phyloP scores from a whole-genome alignment of 75 land plant species.

The Chamaecyparis obtusa region DNA sequence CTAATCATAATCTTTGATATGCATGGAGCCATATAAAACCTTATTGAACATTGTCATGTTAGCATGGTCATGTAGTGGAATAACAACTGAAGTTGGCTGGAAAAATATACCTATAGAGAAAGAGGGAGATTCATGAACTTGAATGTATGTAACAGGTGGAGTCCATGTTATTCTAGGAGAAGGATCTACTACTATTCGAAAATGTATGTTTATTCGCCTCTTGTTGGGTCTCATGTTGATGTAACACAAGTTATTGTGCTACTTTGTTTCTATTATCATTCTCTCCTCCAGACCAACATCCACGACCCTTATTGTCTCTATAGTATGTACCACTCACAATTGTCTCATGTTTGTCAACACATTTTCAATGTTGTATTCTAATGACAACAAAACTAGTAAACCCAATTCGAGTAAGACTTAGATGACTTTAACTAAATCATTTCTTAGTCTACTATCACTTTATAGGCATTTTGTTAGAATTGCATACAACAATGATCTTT shows the following conservation, averaged over 20 bases:
- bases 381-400: background rate
- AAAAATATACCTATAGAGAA: constrained; percentile 66
- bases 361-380: background rate
- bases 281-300: background rate
- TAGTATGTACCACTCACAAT: background rate
- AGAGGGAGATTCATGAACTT: constrained; percentile 17
- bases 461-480: no score
- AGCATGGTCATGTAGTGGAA: constrained; percentile 96
- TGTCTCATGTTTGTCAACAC: background rate
- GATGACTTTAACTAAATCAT: no score
- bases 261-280: background rate
- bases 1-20: constrained; percentile 90
- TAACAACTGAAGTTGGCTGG: constrained; percentile 80
- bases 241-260: background rate
- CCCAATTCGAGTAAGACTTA: no score
- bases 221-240: no score
- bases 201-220: background rate
- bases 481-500: no score
- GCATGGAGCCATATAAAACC: constrained; percentile 86
- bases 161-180: background rate
- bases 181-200: background rate
- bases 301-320: background rate
- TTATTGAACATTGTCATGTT: constrained; percentile 96
- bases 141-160: constrained; percentile 17
- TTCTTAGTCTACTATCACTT: no score